Evolutionary conservation across 2,329 filamentous ascomycete species (phyloP).

Genomic region (Tolypocladium ophioglossoides): DNA sequence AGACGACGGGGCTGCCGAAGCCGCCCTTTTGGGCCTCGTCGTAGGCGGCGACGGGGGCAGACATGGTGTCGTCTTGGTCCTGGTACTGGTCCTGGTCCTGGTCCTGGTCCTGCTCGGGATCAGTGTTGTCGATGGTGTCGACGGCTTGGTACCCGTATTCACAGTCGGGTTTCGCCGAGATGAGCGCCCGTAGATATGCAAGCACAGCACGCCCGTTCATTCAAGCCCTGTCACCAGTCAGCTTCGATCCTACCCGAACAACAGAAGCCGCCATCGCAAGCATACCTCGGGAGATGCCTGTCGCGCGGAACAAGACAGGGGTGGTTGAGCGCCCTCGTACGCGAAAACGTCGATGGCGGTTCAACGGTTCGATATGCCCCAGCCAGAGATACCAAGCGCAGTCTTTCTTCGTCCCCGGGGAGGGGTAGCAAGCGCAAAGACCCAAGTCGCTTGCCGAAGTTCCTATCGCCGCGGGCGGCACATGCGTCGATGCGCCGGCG

Average conservation of each 20-base stretch:
- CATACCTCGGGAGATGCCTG: background rate
- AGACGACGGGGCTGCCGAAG: constrained; percentile 4
- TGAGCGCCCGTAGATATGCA: background rate
- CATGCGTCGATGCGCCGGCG: constrained; percentile 22
- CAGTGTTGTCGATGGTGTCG: background rate
- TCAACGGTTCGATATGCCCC: background rate
- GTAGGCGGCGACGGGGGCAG: background rate
- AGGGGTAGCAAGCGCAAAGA: constrained; percentile 54
- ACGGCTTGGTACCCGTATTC: background rate
- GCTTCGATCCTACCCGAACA: too few relatives aligned
- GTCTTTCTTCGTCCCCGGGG: constrained; percentile 43
- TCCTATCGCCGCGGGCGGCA: constrained; percentile 30
- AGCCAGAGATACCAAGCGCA: too few relatives aligned
- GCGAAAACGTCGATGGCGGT: too few relatives aligned
- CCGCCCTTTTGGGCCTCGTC: constrained; percentile 7
- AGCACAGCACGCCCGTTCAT: background rate
- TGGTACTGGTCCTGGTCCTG: background rate
- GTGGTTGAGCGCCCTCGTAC: too few relatives aligned
- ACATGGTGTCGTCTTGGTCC: constrained; percentile 1
- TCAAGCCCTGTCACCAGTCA: background rate
- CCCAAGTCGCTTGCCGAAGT: constrained; percentile 50
- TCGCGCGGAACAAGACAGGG: background rate
- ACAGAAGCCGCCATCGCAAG: background rate
- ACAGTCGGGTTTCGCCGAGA: background rate
- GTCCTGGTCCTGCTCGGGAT: background rate